Base-by-base conservation (phyloP, 495 filamentous ascomycete species). In the Terfezia claveryi region DNA sequence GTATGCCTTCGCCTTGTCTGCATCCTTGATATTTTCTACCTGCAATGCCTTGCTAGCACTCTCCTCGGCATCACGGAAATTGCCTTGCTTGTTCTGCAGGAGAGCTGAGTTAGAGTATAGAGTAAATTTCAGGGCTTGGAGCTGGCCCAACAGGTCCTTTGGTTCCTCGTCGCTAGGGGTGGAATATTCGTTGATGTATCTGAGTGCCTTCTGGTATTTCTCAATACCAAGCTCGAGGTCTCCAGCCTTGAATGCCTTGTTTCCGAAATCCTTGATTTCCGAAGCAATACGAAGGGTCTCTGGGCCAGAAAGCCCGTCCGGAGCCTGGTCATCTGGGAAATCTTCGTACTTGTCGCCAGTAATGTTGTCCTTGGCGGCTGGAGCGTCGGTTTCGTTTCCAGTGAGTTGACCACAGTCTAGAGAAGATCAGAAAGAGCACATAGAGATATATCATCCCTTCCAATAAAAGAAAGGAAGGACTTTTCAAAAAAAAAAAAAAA, bases 121-220 rank as follows among this genome's bases (percentile, higher is more conserved):
- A 9, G 76, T 75, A 63, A 89, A 85, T 52, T 82, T 80, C 38
- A 99, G 73, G 23, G 78, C 70, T 59, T 79, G 79, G 56, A 94
- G 70, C 62, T 84, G 72, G 51, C 70, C 64, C 50, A 75, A 76
- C 37, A 83, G 72, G 49, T 86, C 83, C 44, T 73, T 71, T 38
- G 80, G 72, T 57, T 87, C 85, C 2, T 73, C 70, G 16, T 87
- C 80, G 16, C 64, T 68, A 20, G 80, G 68, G 52, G 80, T 78
- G 10, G 85, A 81, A 65, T 91, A 84, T 70, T 95, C 87, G 66
- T 87, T 85, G 57, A 95, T 69, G 64, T 96, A 99, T 58, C 91
- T 82, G 54, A 99, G 69, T n/a, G 78, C 88, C 72, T 99, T 99
- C 69, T 93, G 83, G 71, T 99, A 99, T 72, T 99, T 99, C 46